Percentiles rank a stretch among this genome's conserved stretches.
Evolutionary conservation across 805 yeast species (phyloP).

Genomic region (Lachancea sp.): DNA sequence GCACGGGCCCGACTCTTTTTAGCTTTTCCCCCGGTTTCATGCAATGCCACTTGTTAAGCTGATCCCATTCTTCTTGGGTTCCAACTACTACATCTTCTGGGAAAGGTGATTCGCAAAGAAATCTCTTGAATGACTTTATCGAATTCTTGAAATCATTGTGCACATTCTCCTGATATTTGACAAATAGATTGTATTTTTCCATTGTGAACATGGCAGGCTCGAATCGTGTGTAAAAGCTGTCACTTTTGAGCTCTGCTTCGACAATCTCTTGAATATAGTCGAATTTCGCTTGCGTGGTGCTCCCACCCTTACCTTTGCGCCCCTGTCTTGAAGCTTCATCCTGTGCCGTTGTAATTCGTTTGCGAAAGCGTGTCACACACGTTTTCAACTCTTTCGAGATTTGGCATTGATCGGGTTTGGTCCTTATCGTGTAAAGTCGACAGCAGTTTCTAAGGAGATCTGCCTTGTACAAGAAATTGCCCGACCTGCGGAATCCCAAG

Average conservation of each 20-base stretch:
- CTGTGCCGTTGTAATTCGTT: constrained; percentile 8
- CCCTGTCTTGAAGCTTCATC: background rate
- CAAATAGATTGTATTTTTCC: constrained; percentile 58
- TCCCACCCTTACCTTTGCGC: background rate
- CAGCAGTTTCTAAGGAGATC: constrained; percentile 74
- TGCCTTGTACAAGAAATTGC: constrained; percentile 56
- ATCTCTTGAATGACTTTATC: constrained; percentile 47
- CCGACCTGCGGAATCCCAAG: constrained; percentile 75
- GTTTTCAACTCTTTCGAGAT: constrained; percentile 63
- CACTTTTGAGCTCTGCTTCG: constrained; percentile 32
- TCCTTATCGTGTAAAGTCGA: constrained; percentile 69
- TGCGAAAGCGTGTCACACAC: constrained; percentile 52
- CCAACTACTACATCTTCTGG: constrained; percentile 21
- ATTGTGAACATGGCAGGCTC: constrained; percentile 46
- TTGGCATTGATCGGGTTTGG: constrained; percentile 41
- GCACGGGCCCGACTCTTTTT: constrained; percentile 52
- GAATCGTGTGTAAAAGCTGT: constrained; percentile 37
- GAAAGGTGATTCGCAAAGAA: constrained; percentile 68
- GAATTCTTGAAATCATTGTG: constrained; percentile 58
- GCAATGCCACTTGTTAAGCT: constrained; percentile 35
- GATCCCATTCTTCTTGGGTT: constrained; percentile 22
- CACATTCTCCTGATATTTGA: constrained; percentile 61
- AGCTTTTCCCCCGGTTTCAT: constrained; percentile 17
- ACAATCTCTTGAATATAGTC: constrained; percentile 34
- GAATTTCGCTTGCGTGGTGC: constrained; percentile 6